phyloP scores from a whole-genome alignment of 2,329 filamentous ascomycete genomes.

The Basipetospora chlamydospora region DNA sequence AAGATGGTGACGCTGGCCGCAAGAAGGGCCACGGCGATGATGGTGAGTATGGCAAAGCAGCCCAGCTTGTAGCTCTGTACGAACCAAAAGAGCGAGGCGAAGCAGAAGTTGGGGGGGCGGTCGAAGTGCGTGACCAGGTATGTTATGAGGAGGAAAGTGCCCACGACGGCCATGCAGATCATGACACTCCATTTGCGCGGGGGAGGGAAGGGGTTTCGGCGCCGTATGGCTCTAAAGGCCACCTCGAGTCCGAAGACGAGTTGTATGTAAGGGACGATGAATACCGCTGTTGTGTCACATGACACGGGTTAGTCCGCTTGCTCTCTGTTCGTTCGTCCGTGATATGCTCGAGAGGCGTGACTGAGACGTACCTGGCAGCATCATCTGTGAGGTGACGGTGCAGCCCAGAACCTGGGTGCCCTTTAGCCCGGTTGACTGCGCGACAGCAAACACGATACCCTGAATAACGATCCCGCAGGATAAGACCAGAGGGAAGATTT shows the following conservation, averaged over 20 bases:
- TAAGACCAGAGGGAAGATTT: slow-evolving; percentile 40
- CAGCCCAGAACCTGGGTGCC: slow-evolving; percentile 37
- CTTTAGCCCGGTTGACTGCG: slow-evolving; percentile 40
- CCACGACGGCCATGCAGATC: slow-evolving; percentile 35
- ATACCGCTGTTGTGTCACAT: slow-evolving; percentile 35
- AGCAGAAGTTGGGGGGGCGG: slow-evolving; percentile 44
- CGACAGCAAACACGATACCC: slow-evolving; percentile 39
- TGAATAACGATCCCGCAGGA: slow-evolving; percentile 44
- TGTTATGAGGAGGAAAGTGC: slow-evolving; percentile 35
- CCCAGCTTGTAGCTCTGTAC: slow-evolving; percentile 44
- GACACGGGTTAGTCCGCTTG: slow-evolving; percentile 11
- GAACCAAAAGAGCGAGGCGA: slow-evolving; percentile 55
- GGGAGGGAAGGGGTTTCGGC: slow-evolving; percentile 37
- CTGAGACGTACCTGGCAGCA: slow-evolving; percentile 39
- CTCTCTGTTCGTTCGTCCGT: neutral
- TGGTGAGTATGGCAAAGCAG: slow-evolving; percentile 37
- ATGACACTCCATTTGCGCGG: slow-evolving; percentile 45
- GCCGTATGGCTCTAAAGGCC: slow-evolving; percentile 37
- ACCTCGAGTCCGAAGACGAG: slow-evolving; percentile 51
- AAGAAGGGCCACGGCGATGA: slow-evolving; percentile 34
- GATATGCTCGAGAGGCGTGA: neutral
- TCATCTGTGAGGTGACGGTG: slow-evolving; percentile 36
- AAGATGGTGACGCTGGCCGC: slow-evolving; percentile 39
- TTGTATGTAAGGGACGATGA: slow-evolving; percentile 52
- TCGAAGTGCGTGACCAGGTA: slow-evolving; percentile 44